These are phyloP conservation scores for Aspergillus unguis DNA, from an alignment of 2,329 filamentous ascomycete species.

Conservation along the genomic window DNA sequence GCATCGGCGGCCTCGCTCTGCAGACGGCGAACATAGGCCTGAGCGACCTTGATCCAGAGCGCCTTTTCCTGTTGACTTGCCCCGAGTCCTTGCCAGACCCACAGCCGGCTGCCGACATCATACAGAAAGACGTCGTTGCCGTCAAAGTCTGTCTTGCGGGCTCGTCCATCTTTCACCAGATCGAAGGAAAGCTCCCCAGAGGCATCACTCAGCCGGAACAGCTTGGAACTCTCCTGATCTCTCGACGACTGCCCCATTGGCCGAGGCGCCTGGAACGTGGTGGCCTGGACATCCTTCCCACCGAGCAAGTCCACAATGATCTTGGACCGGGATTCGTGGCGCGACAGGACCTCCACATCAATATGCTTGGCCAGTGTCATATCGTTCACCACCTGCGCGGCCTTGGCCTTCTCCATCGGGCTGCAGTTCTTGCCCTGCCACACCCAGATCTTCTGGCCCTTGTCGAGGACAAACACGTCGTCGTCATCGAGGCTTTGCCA, in stretches of 20 bases:
- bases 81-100: conserved; percentile 63
- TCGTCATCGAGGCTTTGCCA: conserved; percentile 61
- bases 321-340: conserved; percentile 50
- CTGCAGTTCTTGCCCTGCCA: conserved; percentile 66
- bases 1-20: conserved; percentile 25
- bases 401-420: conserved; percentile 67
- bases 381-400: conserved; percentile 61
- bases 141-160: conserved; percentile 52
- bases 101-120: conserved; percentile 56
- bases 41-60: conserved; percentile 49
- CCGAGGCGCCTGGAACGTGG: conserved; percentile 41
- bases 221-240: conserved; percentile 23
- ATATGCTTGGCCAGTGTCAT: conserved; percentile 58
- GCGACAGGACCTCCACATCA: conserved; percentile 63
- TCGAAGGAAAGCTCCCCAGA: conserved; percentile 57
- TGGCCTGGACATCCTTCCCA: conserved; percentile 40
- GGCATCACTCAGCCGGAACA: conserved; percentile 63
- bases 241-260: conserved; percentile 23
- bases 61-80: conserved; percentile 60
- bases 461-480: conserved; percentile 66
- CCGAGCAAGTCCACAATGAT: conserved; percentile 58
- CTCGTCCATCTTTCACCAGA: conserved; percentile 55
- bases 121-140: conserved; percentile 62
- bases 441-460: conserved; percentile 63
- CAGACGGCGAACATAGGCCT: conserved; percentile 27